phyloP scores from a whole-genome alignment of 805 yeast genomes.

The Candida multigemmis region DNA sequence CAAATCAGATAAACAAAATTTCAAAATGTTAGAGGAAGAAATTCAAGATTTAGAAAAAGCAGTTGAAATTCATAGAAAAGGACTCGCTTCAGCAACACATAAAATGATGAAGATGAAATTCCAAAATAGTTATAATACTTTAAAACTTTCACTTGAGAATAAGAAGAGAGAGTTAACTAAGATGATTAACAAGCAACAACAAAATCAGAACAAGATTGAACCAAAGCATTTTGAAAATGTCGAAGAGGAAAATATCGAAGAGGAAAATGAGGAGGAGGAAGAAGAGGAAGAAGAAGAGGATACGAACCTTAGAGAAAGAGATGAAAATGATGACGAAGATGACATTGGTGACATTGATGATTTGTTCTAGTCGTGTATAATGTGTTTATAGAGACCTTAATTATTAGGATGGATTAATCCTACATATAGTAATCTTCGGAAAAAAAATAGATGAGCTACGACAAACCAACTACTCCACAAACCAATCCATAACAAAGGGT shows the following conservation, averaged over 20 bases:
- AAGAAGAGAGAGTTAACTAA: slow-evolving; percentile 57
- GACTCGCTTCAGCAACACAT: slow-evolving; percentile 65
- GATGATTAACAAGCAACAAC: slow-evolving; percentile 16
- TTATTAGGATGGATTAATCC: neutral
- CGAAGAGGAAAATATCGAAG: slow-evolving; percentile 15
- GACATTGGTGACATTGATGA: slow-evolving; percentile 32
- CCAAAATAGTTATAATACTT: slow-evolving; percentile 66
- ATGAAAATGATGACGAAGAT: slow-evolving; percentile 22
- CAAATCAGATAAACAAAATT: slow-evolving; percentile 39
- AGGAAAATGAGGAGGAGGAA: slow-evolving; percentile 16
- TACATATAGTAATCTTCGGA: neutral
- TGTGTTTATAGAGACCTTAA: neutral
- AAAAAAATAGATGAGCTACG: neutral
- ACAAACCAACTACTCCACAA: neutral
- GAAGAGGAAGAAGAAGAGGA: slow-evolving; percentile 21
- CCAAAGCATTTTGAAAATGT: slow-evolving; percentile 16
- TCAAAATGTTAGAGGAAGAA: slow-evolving; percentile 74
- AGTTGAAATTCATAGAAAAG: slow-evolving; percentile 64
- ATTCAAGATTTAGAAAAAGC: slow-evolving; percentile 72
- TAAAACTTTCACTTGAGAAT: slow-evolving; percentile 73
- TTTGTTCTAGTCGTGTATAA: slow-evolving; percentile 14
- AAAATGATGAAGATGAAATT: slow-evolving; percentile 84
- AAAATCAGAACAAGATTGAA: slow-evolving; percentile 12
- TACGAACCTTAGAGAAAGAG: slow-evolving; percentile 14
- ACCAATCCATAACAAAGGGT: neutral